Evolutionary conservation across 2,329 filamentous ascomycete species (phyloP).

Genomic region (Lasiodiplodia hormozganensis): DNA sequence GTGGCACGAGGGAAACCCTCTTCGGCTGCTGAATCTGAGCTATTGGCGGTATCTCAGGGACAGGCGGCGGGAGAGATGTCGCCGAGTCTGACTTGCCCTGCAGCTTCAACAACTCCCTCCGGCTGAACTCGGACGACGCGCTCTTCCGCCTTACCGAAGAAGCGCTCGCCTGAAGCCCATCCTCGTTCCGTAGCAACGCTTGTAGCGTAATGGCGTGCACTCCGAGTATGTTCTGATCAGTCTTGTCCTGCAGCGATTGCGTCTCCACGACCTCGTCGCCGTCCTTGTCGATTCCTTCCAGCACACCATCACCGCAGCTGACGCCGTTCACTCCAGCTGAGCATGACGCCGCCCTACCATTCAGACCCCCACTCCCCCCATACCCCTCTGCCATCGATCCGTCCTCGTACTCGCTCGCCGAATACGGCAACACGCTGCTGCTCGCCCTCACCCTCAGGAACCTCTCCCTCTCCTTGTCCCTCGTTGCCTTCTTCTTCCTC

Average conservation of each 20-base stretch:
- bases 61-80: constrained; percentile 9
- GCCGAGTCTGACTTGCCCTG: constrained; percentile 3
- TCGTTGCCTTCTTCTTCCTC: neutral
- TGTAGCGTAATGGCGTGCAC: constrained; percentile 32
- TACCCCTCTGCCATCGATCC: neutral
- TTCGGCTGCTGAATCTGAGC: constrained; percentile 18
- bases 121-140: constrained; percentile 9
- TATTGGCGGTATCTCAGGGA: neutral
- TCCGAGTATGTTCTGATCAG: constrained; percentile 26
- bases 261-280: neutral
- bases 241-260: constrained; percentile 16
- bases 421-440: neutral
- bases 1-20: constrained; percentile 18
- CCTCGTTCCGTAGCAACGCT: constrained; percentile 28
- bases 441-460: neutral
- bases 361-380: too few relatives aligned
- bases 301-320: neutral
- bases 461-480: neutral
- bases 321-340: neutral
- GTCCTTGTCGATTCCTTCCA: constrained; percentile 5
- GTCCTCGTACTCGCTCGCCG: constrained; percentile 9
- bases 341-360: neutral
- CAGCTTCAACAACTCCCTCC: constrained; percentile 3
- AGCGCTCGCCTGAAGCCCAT: constrained; percentile 18
- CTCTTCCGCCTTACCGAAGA: constrained; percentile 19